Conservation (phyloP, 1,284 basidiomycete genomes). For the Abortiporus biennis region DNA sequence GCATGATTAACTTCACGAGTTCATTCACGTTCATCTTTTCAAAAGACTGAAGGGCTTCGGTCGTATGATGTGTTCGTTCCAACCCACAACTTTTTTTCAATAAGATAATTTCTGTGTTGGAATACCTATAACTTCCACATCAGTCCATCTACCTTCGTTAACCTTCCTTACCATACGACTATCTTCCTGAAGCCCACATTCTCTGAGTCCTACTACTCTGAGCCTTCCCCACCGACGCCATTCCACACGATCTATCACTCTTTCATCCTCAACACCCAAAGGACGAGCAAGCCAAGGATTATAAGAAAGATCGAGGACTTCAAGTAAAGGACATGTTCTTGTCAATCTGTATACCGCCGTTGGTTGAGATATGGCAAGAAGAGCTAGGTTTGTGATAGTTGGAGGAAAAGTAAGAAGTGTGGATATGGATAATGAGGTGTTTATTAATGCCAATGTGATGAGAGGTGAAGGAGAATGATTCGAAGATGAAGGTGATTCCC, state of each 20-base stretch:
- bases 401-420: slow-evolving; percentile 46
- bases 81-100: slow-evolving; percentile 14
- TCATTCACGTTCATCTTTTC: too few relatives aligned
- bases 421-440: slow-evolving; percentile 25
- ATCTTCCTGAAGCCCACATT: slow-evolving; percentile 36
- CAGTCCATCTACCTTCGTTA: slow-evolving; percentile 58
- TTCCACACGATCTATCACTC: slow-evolving; percentile 41
- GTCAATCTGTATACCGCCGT: slow-evolving; percentile 52
- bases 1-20: too few relatives aligned
- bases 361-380: slow-evolving; percentile 38
- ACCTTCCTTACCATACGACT: slow-evolving; percentile 37
- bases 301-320: slow-evolving; percentile 59
- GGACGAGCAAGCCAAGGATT: slow-evolving; percentile 48
- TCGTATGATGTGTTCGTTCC: too few relatives aligned
- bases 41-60: too few relatives aligned
- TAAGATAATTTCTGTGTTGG: too few relatives aligned
- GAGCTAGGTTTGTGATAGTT: slow-evolving; percentile 50
- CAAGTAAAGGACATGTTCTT: slow-evolving; percentile 53
- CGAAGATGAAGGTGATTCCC: slow-evolving; percentile 17
- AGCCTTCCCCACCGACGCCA: slow-evolving; percentile 51
- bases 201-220: slow-evolving; percentile 46
- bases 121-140: slow-evolving; percentile 45
- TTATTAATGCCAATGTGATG: slow-evolving; percentile 27
- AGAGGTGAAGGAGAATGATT: slow-evolving; percentile 16
- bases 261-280: slow-evolving; percentile 23